Evolutionary conservation across 345 rosid genomes (phyloP), one percentile per base, ranked within the genome.

Genomic region (Bruguiera parviflora): DNA sequence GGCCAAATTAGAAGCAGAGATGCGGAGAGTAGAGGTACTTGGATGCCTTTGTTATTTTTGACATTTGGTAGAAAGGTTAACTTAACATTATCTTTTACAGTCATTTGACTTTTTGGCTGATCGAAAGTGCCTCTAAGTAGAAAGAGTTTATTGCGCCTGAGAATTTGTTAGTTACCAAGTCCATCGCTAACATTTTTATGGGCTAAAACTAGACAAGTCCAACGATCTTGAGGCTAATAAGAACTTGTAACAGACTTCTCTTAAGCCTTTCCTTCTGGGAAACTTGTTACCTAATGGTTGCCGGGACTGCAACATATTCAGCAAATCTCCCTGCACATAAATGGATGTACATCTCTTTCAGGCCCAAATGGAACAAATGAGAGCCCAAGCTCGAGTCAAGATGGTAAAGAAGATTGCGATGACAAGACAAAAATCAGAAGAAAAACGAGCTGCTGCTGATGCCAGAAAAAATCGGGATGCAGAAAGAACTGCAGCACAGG

Each of bases 1-100:
- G 72, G 85, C 87, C 43, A 84, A 85, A 81, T 68, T 89, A 56
- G 92, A 89, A 80, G 90, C 92, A 27, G 85, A 89, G 68, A 73
- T 87, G 84, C 78, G 75, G 65, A 89, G 78, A 82, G 75, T 78
- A 49, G 96, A 89, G 92, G 96, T 89, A 81, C 25, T 20, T 52
- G n/a, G 5, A 35, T 5, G 21, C 49, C 16, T 24, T 28, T 20
- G 9, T 61, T 29, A 27, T 37, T 20, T 11, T 37, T n/a, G 16
- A 67, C 53, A 25, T 57, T 8, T 67, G 15, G 29, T 2, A 13
- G 24, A 20, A 55, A 51, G 49, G 5, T 13, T 55, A 3, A n/a
- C 49, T 33, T 9, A 1, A 13, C 8, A 31, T 13, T 47, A 43
- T 3, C 39, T 35, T 31, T 18, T 1, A 3, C 24, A 21, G 6